These are phyloP conservation scores for Clonostachys rosea DNA, from an alignment of 2,329 filamentous ascomycete genomes.

Conservation along the genomic window DNA sequence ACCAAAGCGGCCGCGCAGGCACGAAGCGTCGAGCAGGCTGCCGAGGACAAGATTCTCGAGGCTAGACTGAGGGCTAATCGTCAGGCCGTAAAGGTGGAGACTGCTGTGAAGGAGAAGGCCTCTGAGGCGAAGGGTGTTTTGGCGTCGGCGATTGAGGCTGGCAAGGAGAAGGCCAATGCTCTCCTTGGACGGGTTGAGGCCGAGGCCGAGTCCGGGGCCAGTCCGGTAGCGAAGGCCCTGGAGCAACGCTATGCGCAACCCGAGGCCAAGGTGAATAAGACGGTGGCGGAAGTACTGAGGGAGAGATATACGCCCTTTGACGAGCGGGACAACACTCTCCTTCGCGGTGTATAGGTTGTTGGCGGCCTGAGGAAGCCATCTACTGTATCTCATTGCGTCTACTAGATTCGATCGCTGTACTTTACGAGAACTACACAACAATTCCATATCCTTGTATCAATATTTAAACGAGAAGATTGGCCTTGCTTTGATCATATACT, in stretches of 20 bases:
- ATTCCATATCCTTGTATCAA: too few species aligned
- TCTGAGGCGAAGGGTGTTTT: conserved; percentile 29
- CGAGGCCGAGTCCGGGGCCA: conserved; percentile 21
- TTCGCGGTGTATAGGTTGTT: conserved; percentile 22
- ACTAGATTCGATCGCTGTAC: too few species aligned
- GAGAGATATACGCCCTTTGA: conserved; percentile 50
- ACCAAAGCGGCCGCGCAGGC: conserved; percentile 18
- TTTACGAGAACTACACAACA: too few species aligned
- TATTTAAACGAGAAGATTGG: too few species aligned
- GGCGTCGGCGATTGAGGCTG: conserved; percentile 30
- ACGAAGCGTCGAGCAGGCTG: conserved; percentile 16
- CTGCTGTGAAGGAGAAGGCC: conserved; percentile 16
- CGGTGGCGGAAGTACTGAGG: conserved; percentile 45
- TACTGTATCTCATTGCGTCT: too few species aligned
- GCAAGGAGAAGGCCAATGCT: conserved; percentile 31
- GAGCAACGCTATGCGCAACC: conserved; percentile 45
- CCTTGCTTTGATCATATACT: too few species aligned
- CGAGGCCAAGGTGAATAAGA: conserved; percentile 33
- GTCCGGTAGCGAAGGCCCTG: conserved; percentile 42
- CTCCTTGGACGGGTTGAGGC: conserved; percentile 26
- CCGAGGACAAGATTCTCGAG: conserved; percentile 17
- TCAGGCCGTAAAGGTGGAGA: conserved; percentile 11
- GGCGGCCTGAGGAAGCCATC: too few species aligned
- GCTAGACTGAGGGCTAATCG: conserved; percentile 14
- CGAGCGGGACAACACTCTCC: conserved; percentile 35